Evolutionary conservation across 371 early-diverging fungal genomes (phyloP), one percentile per base, ranked within the genome.

Genomic region (Mucor irregularis): DNA sequence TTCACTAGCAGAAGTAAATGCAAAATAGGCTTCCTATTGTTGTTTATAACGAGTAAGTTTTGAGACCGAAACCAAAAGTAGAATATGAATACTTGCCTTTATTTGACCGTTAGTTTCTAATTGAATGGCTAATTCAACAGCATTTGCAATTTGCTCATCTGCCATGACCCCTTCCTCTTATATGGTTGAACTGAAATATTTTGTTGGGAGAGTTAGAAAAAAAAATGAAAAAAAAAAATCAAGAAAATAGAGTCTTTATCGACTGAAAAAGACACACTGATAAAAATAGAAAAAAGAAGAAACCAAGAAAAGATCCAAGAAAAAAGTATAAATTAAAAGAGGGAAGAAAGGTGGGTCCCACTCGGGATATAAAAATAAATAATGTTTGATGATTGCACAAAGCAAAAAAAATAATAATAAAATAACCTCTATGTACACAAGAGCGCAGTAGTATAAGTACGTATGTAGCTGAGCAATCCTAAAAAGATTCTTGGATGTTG

Each of bases 1-100:
- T 59, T 78, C 64, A 13, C 64, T 64, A 11, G 61, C 43, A 21
- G 48, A 29, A 25, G 71, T 59, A 52, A 68, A 74, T 35, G 70
- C 48, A 42, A 74, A 63, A 53, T 78, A 78, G 14, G 78, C 78
- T 37, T 78, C 78, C 78, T 78, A 57, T 25, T 28, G 9, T 11
- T 13, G 22, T 16, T 19, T 25, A 16, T 10, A 17, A 4, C 31
- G 4, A 22, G 16, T 49, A n/a, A 16, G 10, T 13, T 22, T 11
- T 25, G 33, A n/a, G 9, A 19, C 34, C 8, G 5, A 31, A 21
- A 16, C 25, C 39, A 9, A 24, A 4, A 3, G 30, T 2, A 13
- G 10, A 17, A 24, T 33, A 6, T 57, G 4, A 43, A 19, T 47
- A 5, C 34, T 60, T 65, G 68, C 76, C 60, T 71, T 73, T 30